phyloP scores from a whole-genome alignment of 2,329 filamentous ascomycete species.

The Dryadomyces quercus-mongolicae region DNA sequence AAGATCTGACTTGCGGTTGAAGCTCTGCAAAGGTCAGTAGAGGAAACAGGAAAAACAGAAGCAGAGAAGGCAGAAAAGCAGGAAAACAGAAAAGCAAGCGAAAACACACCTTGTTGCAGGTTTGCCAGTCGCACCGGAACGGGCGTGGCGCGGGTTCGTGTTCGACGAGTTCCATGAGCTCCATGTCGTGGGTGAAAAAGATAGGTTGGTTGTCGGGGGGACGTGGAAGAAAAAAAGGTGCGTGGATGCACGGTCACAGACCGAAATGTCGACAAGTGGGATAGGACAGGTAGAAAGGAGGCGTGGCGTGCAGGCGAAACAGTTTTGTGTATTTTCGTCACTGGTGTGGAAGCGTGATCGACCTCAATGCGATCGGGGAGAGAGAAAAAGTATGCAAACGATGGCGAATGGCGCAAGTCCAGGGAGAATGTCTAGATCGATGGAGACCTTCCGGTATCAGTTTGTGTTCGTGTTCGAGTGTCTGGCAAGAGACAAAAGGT shows the following conservation, averaged over 20 bases:
- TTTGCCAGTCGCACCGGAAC: constrained; percentile 52
- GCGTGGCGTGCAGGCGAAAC: neutral
- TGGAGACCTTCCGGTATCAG: too few relatives aligned
- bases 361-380: too few relatives aligned
- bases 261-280: too few relatives aligned
- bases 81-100: too few relatives aligned
- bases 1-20: constrained; percentile 60
- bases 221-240: too few relatives aligned
- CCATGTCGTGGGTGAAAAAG: constrained; percentile 31
- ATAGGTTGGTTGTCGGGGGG: neutral
- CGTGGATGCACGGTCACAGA: constrained; percentile 1
- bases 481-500: neutral
- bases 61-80: too few relatives aligned
- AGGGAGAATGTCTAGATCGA: neutral
- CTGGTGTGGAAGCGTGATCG: neutral
- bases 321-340: neutral
- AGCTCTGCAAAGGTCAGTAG: constrained; percentile 36
- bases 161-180: constrained; percentile 53
- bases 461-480: too few relatives aligned
- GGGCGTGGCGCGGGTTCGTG: constrained; percentile 50
- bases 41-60: neutral
- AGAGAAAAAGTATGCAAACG: neutral
- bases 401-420: neutral
- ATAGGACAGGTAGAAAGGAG: too few relatives aligned
- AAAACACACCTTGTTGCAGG: constrained; percentile 42